These are phyloP conservation scores for Rutidosis leptorrhynchoides DNA, from an alignment of 129 eudicot genomes.

Conservation along the genomic window DNA sequence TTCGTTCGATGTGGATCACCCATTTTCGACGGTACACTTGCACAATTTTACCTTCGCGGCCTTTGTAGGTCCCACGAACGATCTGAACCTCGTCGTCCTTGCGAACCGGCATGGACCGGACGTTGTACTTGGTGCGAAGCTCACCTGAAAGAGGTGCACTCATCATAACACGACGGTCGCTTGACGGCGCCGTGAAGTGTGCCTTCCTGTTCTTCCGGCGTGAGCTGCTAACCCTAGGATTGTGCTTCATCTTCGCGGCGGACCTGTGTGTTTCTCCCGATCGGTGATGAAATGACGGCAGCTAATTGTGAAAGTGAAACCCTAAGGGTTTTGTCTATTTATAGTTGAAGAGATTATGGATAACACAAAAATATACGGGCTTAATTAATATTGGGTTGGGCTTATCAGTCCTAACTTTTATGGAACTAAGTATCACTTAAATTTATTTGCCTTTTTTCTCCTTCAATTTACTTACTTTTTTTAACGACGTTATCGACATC, in stretches of 20 bases:
- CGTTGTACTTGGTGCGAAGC: constrained; percentile 68
- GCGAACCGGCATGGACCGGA: constrained; percentile 67
- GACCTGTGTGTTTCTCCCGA: neutral
- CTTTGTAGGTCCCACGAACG: constrained; percentile 72
- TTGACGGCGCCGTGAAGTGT: constrained; percentile 73
- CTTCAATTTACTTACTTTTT: too few relatives aligned
- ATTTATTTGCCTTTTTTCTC: too few relatives aligned
- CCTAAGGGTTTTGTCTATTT: constrained; percentile 20
- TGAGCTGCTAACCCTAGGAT: constrained; percentile 57
- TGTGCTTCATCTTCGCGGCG: constrained; percentile 58
- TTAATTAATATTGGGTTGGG: neutral
- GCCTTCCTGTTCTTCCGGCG: constrained; percentile 75
- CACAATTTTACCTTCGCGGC: constrained; percentile 72
- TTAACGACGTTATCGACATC: too few relatives aligned
- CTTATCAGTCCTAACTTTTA: neutral
- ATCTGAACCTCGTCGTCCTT: constrained; percentile 81
- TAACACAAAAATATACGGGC: neutral
- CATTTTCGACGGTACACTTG: constrained; percentile 74
- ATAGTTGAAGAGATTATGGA: neutral
- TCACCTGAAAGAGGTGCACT: constrained; percentile 61
- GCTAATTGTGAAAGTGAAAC: neutral
- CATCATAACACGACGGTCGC: constrained; percentile 73
- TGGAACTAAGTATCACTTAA: too few relatives aligned
- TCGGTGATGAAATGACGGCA: constrained; percentile 7
- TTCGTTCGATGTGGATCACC: constrained; percentile 72